A percentile compares a stretch with the other conserved stretches of the same genome.
Conservation (phyloP, 2,329 filamentous ascomycete species). For the Clonostachys rosea region DNA sequence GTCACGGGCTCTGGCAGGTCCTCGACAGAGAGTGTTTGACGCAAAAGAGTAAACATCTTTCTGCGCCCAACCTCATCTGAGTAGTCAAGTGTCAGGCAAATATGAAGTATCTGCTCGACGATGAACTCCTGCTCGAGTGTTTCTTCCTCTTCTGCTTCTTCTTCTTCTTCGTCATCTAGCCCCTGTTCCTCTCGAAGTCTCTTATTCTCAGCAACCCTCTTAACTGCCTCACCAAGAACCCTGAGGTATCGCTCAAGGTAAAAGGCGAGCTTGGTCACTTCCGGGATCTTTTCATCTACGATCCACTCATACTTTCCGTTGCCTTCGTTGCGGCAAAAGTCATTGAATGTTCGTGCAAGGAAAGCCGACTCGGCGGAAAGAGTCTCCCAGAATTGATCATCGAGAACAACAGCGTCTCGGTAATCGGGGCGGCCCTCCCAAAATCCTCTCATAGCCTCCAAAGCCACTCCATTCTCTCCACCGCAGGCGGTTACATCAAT, state of each 20-base stretch:
- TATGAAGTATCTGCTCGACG: conserved; percentile 90
- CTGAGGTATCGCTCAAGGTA: conserved; percentile 78
- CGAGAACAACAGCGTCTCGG: conserved; percentile 65
- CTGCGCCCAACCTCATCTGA: conserved; percentile 93
- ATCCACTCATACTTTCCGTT: conserved; percentile 71
- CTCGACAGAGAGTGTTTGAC: conserved; percentile 79
- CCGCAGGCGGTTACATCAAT: conserved; percentile 92
- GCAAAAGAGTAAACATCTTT: conserved; percentile 90
- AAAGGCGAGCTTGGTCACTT: conserved; percentile 87
- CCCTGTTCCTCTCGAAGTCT: too few species aligned
- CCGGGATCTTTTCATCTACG: conserved; percentile 89
- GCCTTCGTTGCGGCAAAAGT: conserved; percentile 75
- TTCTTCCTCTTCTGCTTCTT: conserved; percentile 72
- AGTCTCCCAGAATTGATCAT: conserved; percentile 75
- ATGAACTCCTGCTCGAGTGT: conserved; percentile 91
- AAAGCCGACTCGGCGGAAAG: conserved; percentile 84
- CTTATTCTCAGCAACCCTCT: conserved; percentile 39
- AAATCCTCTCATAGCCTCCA: conserved; percentile 93
- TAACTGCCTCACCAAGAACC: conserved; percentile 61
- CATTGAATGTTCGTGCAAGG: conserved; percentile 87
- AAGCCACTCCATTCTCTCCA: conserved; percentile 81
- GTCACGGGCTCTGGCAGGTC: conserved; percentile 91
- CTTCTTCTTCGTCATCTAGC: conserved; percentile 38
- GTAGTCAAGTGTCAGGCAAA: conserved; percentile 89
- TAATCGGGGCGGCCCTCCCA: conserved; percentile 91